A percentile compares a stretch with the other conserved stretches of the same genome.
Conservation (phyloP, 169 alveolate species). For the Theileria sp. region DNA sequence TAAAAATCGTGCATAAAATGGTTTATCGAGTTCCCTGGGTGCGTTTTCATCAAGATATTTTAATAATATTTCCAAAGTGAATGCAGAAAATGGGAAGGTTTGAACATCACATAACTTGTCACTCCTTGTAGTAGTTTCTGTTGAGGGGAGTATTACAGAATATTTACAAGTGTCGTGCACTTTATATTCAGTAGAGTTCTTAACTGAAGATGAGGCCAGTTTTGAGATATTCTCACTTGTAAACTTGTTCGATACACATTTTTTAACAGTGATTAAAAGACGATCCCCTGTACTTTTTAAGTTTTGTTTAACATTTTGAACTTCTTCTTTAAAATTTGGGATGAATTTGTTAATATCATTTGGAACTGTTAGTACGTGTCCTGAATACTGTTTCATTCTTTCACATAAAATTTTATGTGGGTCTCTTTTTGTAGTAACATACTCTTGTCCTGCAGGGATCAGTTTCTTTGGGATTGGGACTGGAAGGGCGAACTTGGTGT, state of each 20-base stretch:
- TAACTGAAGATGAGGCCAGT: neutral
- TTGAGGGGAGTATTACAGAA: conserved; percentile 1
- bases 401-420: conserved; percentile 37
- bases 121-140: neutral
- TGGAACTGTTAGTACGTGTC: conserved; percentile 49
- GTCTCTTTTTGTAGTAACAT: conserved; percentile 37
- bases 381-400: conserved; percentile 42
- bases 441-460: conserved; percentile 54
- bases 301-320: conserved; percentile 2
- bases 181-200: neutral
- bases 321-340: neutral
- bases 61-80: conserved; percentile 3
- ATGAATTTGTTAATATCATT: neutral
- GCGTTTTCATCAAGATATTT: conserved; percentile 41
- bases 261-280: conserved; percentile 37
- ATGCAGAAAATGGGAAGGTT: conserved; percentile 29
- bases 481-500: conserved; percentile 43
- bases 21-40: conserved; percentile 57
- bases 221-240: conserved; percentile 32
- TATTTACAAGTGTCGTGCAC: conserved; percentile 16
- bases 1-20: conserved; percentile 59
- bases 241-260: conserved; percentile 30
- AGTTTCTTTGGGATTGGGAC: conserved; percentile 49
- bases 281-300: conserved; percentile 25
- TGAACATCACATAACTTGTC: conserved; percentile 22